These are phyloP conservation scores for Pseudotsuga menziesii DNA, from an alignment of 75 land plant genomes.

Conservation along the genomic window DNA sequence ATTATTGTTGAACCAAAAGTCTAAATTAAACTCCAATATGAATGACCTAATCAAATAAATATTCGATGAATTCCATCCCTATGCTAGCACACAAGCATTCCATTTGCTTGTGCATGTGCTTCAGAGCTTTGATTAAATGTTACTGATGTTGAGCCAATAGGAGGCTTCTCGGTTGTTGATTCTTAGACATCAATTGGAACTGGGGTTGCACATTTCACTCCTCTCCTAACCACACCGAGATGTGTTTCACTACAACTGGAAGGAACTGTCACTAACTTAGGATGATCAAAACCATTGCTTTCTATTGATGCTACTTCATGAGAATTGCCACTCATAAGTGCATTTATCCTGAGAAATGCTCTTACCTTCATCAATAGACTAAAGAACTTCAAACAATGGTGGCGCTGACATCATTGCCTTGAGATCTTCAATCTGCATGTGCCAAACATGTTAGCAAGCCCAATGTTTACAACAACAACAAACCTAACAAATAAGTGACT, in stretches of 20 bases:
- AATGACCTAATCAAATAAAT: too few species aligned
- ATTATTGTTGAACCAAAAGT: too few species aligned
- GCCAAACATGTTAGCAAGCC: not conserved
- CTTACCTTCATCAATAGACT: conserved; percentile 29
- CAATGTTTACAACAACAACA: conserved; percentile 4
- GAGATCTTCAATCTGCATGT: conserved; percentile 73
- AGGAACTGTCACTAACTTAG: conserved; percentile 36
- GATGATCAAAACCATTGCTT: conserved; percentile 36
- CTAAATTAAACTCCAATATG: too few species aligned
- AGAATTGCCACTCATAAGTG: conserved; percentile 22
- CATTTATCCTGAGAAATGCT: conserved; percentile 27
- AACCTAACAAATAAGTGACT: not conserved
- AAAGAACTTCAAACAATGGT: conserved; percentile 51
- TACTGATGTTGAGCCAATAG: not conserved
- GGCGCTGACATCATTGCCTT: conserved; percentile 58
- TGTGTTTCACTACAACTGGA: conserved; percentile 57
- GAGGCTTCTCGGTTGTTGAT: conserved; percentile 27
- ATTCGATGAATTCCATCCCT: too few species aligned
- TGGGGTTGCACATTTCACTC: conserved; percentile 73
- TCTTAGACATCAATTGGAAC: conserved; percentile 27
- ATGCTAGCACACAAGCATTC: too few species aligned
- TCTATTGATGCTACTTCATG: conserved; percentile 1
- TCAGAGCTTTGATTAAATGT: too few species aligned
- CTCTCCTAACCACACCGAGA: conserved; percentile 96
- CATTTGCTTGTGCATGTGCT: too few species aligned